Base-by-base conservation (phyloP, 1,284 basidiomycete genomes). In the Cutaneotrichosporon sp. region DNA sequence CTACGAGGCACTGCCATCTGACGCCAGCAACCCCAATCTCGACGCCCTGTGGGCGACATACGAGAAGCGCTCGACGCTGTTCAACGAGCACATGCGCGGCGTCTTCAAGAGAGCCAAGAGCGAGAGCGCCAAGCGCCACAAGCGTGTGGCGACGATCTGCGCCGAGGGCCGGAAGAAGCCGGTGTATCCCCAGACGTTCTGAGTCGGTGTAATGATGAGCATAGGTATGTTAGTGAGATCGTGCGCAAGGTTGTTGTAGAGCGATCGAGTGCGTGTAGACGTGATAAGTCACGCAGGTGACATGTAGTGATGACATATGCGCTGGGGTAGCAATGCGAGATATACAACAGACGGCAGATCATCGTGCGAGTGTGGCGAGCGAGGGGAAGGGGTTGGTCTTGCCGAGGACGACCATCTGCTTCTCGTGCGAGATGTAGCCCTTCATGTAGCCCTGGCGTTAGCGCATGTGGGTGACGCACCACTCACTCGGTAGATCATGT, bases 351-450 rank as follows among this genome's bases (percentile, higher is more conserved):
- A n/a, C 10, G 33, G 34, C 47, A 60, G 27, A n/a, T 50, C 47
- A 76, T 56, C 74, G 59, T 11, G 69, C 50, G 18, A 77, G 71
- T 1, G 67, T 63, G 3, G 62, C 56, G n/a, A 82, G 64, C 29
- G 68, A 63, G 0, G 95, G 94, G 74, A 98, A 98, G 0, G 94
- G 86, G 67, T 89, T 89, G 14, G 84, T 85, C 67, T 87, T 87
- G 1, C 91, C 87, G 56, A 99, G 78, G 3, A 99, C 95, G 3
- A 97, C 89, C 84, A 89, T 92, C 80, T 92, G 89, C 76, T 90
- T 90, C 74, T 92, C 91, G 74, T 99, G 95, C 51, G 92, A 94
- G 72, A 99, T 95, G 79, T 98, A 98, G 5, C 95, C 95, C 61
- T 90, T 86, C 76, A 98, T 89, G 76, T 89, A 92, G 4, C 91